Base-by-base conservation (phyloP, 2,329 filamentous ascomycete genomes). In the Fusarium sp. region DNA sequence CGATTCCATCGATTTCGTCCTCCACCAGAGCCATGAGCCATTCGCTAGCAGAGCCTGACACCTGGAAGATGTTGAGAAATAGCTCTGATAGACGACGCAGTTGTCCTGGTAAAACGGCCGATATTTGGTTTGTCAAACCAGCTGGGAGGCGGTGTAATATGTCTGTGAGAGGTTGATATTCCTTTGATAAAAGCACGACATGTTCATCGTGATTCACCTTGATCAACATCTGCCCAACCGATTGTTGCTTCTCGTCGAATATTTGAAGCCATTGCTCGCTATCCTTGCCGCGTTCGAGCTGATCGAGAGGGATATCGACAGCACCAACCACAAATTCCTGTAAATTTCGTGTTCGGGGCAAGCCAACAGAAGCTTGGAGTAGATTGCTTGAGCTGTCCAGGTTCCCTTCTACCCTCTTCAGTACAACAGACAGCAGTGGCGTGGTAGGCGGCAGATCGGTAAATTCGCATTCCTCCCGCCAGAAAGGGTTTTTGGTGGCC, bases 1-100 rank as follows among this genome's bases (percentile, higher is more conserved):
- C 89, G 18, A 96, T 90, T 1, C 95, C 95, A 75, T 98, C 96
- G 59, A 99, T 98, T 79, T 99, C 96, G 76, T 98, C 95, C 79
- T 99, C 96, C 0, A 98, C 93, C 40, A 99, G 84, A 4, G 93
- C 91, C 85, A 94, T 96, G 22, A 99, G 86, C 96, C 96, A 99
- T 62, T 98, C 94, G 43, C 87, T 87, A 4, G 93, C 92, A 38
- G 89, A 88, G 1, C 93, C 94, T 4, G 94, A 95, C 5, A 97
- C 95, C 76, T 99, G 96, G 74, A 95, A 99, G 53, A 99, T 97
- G 77, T 98, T 97, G 68, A 98, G 83, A 38, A 98, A 88, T 28
- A 92, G 90, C 76, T 98, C 95, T 3, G 94, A 92, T 10, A 98
- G 80, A n/a, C 89, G 87, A 54, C 92, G 91, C 34, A 98, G 84